These are phyloP conservation scores for Acanthamoeba royreba DNA, from an alignment of 208 protist species.

Conservation along the genomic window DNA sequence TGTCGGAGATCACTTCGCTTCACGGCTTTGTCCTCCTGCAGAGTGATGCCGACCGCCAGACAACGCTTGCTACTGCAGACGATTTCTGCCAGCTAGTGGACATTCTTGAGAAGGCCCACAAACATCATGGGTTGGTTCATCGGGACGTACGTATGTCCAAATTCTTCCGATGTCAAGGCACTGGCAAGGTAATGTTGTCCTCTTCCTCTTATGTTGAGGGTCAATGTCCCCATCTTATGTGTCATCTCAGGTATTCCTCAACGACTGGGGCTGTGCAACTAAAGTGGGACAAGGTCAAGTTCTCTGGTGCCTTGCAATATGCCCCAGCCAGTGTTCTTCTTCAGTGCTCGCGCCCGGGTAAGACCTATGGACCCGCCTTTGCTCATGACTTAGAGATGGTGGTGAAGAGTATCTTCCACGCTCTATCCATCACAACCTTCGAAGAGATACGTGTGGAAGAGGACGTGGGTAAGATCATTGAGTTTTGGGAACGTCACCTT, in stretches of 20 bases:
- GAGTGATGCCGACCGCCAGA: background rate
- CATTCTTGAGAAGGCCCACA: background rate
- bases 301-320: background rate
- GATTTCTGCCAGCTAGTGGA: slow-evolving; percentile 7
- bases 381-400: background rate
- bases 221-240: background rate
- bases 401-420: background rate
- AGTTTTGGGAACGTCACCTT: background rate
- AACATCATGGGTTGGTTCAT: background rate
- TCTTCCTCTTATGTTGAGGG: background rate
- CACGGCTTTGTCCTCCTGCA: background rate
- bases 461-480: background rate
- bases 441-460: background rate
- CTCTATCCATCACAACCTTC: background rate
- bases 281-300: background rate
- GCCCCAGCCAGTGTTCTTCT: background rate
- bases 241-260: background rate
- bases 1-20: background rate
- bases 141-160: background rate
- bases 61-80: background rate
- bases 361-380: background rate
- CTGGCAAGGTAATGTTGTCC: background rate
- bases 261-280: background rate
- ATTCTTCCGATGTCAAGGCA: background rate
- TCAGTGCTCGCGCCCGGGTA: background rate